Percentiles rank a stretch among this genome's conserved stretches.
phyloP scores from a whole-genome alignment of 345 rosid species.

The Anastatica hierochuntica region DNA sequence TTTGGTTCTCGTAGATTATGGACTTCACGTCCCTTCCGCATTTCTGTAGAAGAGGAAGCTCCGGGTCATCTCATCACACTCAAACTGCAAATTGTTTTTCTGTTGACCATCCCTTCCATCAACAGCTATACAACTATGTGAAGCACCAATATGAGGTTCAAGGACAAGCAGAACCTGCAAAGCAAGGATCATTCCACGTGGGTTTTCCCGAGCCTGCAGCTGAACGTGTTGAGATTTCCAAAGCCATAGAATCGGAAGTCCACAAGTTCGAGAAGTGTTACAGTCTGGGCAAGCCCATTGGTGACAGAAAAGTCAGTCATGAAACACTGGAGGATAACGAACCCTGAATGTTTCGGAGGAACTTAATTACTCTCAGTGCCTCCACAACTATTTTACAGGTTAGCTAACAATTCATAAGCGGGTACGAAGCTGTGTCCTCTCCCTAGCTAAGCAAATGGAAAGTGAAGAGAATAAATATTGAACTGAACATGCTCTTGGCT shows the following conservation, averaged over 20 bases:
- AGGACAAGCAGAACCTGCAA: conserved; percentile 39
- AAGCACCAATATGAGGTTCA: conserved; percentile 43
- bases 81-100: conserved; percentile 41
- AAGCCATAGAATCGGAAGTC: conserved; percentile 64
- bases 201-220: conserved; percentile 56
- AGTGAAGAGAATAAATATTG: no score
- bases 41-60: conserved; percentile 76
- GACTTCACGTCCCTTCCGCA: conserved; percentile 76
- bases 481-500: no score
- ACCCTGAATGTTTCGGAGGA: not conserved
- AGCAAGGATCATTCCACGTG: conserved; percentile 91
- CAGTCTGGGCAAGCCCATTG: conserved; percentile 26
- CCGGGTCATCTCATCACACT: conserved; percentile 63
- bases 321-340: conserved; percentile 4
- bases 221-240: conserved; percentile 52
- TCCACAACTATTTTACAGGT: conserved; percentile 3
- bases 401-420: no score
- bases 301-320: conserved; percentile 7
- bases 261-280: conserved; percentile 50
- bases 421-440: no score
- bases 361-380: no score
- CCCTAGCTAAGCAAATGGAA: no score
- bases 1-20: conserved; percentile 50
- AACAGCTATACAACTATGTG: conserved; percentile 74
- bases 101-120: conserved; percentile 78